Evolutionary conservation across 108 stramenopile genomes (phyloP), one percentile per base, ranked within the genome.

Genomic region (Chaetoceros muelleri): DNA sequence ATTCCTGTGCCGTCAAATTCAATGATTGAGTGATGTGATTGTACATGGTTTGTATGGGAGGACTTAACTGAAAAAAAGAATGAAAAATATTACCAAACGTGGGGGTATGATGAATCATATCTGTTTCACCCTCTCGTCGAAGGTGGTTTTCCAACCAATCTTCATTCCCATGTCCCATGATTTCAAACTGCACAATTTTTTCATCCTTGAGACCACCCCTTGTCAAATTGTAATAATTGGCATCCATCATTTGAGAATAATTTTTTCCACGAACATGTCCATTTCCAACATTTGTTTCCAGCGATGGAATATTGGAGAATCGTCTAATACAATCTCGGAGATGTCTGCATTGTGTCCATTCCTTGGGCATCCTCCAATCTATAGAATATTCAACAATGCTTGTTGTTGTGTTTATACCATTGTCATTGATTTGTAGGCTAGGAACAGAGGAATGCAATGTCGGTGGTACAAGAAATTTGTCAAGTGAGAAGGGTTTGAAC

Each of bases 391-490:
- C 13, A 10, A 40, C 34, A 10, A n/a, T n/a, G n/a, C n/a, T n/a
- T n/a, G n/a, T n/a, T n/a, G n/a, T n/a, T n/a, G n/a, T n/a, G n/a
- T n/a, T n/a, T n/a, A n/a, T n/a, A n/a, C n/a, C n/a, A n/a, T n/a
- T n/a, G n/a, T n/a, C n/a, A n/a, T n/a, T n/a, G n/a, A n/a, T n/a
- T n/a, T n/a, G n/a, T n/a, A n/a, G n/a, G n/a, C n/a, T n/a, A n/a
- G n/a, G n/a, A n/a, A 5, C 34, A 2, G 21, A 8, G 0, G 57
- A 18, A 28, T 10, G 31, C 1, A 25, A 56, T 8, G 67, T 56
- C 19, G 75, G 78, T n/a, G 86, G 84, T 0, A 84, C 29, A 20
- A 92, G 28, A 65, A 80, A 92, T 20, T 84, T 57, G 60, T 92
- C 90, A 31, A 92, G 66, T 0, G 52, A 16, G 13, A 57, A 55